Evolutionary conservation across 352 stramenopile species (phyloP).

Genomic region (Aphanomyces euteiches): DNA sequence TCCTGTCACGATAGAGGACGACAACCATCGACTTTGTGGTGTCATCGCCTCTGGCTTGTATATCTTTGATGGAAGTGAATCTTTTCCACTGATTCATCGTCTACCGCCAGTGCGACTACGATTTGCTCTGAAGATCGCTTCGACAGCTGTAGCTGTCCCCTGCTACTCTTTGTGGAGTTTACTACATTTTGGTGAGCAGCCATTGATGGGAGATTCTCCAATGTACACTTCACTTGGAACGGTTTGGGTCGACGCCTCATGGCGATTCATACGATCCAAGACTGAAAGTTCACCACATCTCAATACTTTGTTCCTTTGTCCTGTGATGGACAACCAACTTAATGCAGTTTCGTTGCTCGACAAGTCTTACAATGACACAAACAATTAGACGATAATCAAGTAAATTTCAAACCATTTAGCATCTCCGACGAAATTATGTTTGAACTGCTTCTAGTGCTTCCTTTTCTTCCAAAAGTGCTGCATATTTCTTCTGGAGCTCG

Average conservation of each 20-base stretch:
- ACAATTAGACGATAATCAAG: too few species aligned
- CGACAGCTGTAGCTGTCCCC: background rate
- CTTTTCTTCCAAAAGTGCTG: slow-evolving; percentile 41
- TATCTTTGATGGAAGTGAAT: background rate
- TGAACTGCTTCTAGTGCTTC: background rate
- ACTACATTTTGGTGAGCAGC: background rate
- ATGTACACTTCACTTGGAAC: background rate
- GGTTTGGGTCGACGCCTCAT: background rate
- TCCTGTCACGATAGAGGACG: background rate
- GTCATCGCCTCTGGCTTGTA: slow-evolving; percentile 3
- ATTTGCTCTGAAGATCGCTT: background rate
- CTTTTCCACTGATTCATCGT: background rate
- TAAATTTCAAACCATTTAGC: too few species aligned
- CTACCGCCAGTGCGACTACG: background rate
- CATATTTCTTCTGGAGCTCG: slow-evolving; percentile 75
- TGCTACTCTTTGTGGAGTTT: slow-evolving; percentile 9
- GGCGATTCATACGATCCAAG: background rate
- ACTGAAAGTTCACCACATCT: background rate
- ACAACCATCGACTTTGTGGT: background rate
- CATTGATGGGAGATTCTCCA: background rate
- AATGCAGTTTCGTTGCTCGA: background rate
- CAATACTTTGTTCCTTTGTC: background rate
- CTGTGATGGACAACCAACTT: background rate
- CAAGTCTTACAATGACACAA: too few species aligned
- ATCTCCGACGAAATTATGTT: too few species aligned